These are phyloP conservation scores for Begonia fuchsioides DNA, from an alignment of 306 rosid species.

Conservation along the genomic window DNA sequence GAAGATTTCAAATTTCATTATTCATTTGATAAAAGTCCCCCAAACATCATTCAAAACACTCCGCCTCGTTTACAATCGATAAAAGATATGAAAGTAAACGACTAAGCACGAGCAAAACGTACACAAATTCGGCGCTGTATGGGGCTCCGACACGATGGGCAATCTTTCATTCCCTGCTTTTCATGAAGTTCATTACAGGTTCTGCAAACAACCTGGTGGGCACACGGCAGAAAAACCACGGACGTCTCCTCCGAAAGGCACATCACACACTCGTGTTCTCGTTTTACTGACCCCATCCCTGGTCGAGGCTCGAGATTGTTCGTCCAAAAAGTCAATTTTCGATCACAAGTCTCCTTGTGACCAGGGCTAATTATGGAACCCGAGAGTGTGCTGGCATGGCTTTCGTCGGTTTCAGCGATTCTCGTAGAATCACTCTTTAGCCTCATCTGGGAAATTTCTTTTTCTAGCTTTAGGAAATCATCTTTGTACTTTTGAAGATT, in stretches of 20 bases:
- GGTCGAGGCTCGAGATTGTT: constrained; percentile 25
- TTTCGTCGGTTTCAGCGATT: constrained; percentile 78
- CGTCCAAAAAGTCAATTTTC: constrained; percentile 28
- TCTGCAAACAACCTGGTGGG: constrained; percentile 90
- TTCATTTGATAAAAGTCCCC: constrained; percentile 36
- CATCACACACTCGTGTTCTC: constrained; percentile 94
- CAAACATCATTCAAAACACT: constrained; percentile 44
- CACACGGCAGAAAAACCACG: constrained; percentile 82
- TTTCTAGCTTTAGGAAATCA: constrained; percentile 61
- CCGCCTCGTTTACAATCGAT: constrained; percentile 5
- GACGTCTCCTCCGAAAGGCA: constrained; percentile 94
- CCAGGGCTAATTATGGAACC: constrained; percentile 20
- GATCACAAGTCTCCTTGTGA: constrained; percentile 17
- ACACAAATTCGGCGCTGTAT: constrained; percentile 73
- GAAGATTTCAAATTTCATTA: constrained; percentile 33
- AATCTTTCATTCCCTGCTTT: constrained; percentile 87
- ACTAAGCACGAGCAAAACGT: constrained; percentile 41
- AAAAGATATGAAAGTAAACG: constrained; percentile 4
- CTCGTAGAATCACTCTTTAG: constrained; percentile 61
- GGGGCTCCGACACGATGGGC: constrained; percentile 89
- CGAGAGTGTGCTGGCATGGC: constrained; percentile 27
- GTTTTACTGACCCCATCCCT: constrained; percentile 48
- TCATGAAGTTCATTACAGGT: constrained; percentile 89
- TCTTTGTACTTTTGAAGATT: constrained; percentile 47
- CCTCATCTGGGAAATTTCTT: constrained; percentile 63